A percentile compares a stretch with the other conserved stretches of the same genome.
Conservation (phyloP, 2,329 filamentous ascomycete species). For the Gnomoniopsis sp. region DNA sequence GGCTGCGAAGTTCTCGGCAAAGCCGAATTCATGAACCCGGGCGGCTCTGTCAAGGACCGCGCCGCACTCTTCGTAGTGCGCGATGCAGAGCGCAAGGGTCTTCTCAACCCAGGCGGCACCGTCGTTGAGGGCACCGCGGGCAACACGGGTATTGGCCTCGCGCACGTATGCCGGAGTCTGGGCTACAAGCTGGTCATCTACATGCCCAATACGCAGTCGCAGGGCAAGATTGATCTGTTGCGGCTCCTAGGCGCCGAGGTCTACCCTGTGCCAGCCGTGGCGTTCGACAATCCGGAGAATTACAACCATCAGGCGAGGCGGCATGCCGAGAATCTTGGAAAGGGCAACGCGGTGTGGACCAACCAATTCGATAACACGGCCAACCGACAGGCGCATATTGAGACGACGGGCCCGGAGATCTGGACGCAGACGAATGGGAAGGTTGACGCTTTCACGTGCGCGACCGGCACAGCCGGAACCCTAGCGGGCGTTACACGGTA, state of each 20-base stretch:
- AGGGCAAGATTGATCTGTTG: slow-evolving; percentile 94
- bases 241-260: slow-evolving; percentile 91
- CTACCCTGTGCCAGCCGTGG: slow-evolving; percentile 90
- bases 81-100: slow-evolving; percentile 84
- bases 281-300: slow-evolving; percentile 92
- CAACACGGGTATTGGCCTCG: slow-evolving; percentile 96
- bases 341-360: slow-evolving; percentile 94
- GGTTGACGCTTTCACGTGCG: slow-evolving; percentile 91
- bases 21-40: slow-evolving; percentile 98
- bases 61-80: slow-evolving; percentile 92
- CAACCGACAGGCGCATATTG: slow-evolving; percentile 89
- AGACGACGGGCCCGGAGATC: slow-evolving; percentile 96
- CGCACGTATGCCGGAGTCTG: slow-evolving; percentile 88
- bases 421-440: slow-evolving; percentile 87
- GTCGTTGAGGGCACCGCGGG: slow-evolving; percentile 96
- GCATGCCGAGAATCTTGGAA: slow-evolving; percentile 81
- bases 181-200: slow-evolving; percentile 97
- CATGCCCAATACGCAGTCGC: slow-evolving; percentile 98
- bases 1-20: slow-evolving; percentile 95
- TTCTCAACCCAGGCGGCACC: slow-evolving; percentile 81
- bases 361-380: slow-evolving; percentile 98
- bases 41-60: slow-evolving; percentile 93
- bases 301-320: slow-evolving; percentile 95
- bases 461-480: slow-evolving; percentile 89
- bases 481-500: slow-evolving; percentile 85